These are phyloP conservation scores for Botrytis aclada DNA, from an alignment of 2,329 filamentous ascomycete species.

Conservation along the genomic window DNA sequence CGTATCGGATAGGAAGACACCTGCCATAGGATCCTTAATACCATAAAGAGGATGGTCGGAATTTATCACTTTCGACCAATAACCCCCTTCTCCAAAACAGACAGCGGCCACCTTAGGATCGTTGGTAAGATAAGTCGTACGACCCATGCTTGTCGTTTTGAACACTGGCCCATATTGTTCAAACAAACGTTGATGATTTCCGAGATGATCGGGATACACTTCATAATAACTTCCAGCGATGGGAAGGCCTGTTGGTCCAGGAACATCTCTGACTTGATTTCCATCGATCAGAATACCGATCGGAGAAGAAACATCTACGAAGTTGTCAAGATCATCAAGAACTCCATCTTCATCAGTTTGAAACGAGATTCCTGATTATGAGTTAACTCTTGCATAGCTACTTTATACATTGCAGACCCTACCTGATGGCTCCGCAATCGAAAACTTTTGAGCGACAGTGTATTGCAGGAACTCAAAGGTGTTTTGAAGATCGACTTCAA, in stretches of 20 bases:
- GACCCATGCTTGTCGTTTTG: constrained; percentile 41
- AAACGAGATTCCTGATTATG: constrained; percentile 23
- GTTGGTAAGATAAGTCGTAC: constrained; percentile 39
- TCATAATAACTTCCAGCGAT: constrained; percentile 41
- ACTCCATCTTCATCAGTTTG: constrained; percentile 23
- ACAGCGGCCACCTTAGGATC: constrained; percentile 39
- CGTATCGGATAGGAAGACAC: constrained; percentile 27
- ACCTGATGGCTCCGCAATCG: constrained; percentile 23
- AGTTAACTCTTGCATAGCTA: background rate
- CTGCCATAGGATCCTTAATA: constrained; percentile 22
- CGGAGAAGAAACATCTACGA: constrained; percentile 19
- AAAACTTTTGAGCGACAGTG: constrained; percentile 21
- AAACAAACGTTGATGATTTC: constrained; percentile 43
- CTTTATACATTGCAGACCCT: background rate
- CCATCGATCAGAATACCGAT: constrained; percentile 27
- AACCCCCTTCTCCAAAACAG: constrained; percentile 38
- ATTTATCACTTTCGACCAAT: constrained; percentile 41
- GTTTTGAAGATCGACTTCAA: constrained; percentile 22
- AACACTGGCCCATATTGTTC: constrained; percentile 40
- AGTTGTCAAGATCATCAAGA: constrained; percentile 24
- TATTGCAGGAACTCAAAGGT: constrained; percentile 23
- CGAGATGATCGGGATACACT: constrained; percentile 43
- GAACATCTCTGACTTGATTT: constrained; percentile 22
- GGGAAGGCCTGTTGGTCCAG: constrained; percentile 39
- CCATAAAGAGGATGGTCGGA: constrained; percentile 26